These are phyloP conservation scores for Russula sp. DNA, from an alignment of 768 basidiomycete species.

Conservation along the genomic window DNA sequence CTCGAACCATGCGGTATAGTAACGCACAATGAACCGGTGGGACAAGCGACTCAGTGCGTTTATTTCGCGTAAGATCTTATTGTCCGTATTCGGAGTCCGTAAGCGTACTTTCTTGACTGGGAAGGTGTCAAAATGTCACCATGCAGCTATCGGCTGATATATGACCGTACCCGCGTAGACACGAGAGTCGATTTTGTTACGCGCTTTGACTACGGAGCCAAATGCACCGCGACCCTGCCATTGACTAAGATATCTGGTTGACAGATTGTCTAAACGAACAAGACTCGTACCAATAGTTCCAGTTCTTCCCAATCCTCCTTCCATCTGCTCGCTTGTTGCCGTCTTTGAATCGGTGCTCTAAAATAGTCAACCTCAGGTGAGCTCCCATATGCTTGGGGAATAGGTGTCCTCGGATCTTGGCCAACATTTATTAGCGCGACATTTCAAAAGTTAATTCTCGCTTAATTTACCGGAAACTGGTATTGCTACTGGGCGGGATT, in stretches of 20 bases:
- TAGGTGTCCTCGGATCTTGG: slow-evolving; percentile 49
- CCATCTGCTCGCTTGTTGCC: slow-evolving; percentile 72
- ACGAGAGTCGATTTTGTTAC: slow-evolving; percentile 80
- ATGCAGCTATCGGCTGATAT: slow-evolving; percentile 4
- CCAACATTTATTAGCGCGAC: background rate
- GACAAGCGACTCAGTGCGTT: slow-evolving; percentile 83
- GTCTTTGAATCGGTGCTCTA: slow-evolving; percentile 39
- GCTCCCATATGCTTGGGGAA: slow-evolving; percentile 43
- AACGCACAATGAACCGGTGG: slow-evolving; percentile 89
- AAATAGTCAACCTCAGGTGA: slow-evolving; percentile 73
- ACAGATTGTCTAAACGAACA: background rate
- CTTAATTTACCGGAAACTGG: slow-evolving; percentile 33
- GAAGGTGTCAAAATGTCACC: slow-evolving; percentile 3
- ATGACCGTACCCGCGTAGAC: slow-evolving; percentile 68
- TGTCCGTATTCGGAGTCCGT: slow-evolving; percentile 72
- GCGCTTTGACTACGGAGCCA: slow-evolving; percentile 92
- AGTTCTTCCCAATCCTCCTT: slow-evolving; percentile 94
- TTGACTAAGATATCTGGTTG: background rate
- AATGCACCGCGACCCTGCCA: slow-evolving; percentile 82
- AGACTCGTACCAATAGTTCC: slow-evolving; percentile 61
- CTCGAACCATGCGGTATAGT: slow-evolving; percentile 91
- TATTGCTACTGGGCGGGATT: slow-evolving; percentile 30
- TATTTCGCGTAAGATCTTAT: slow-evolving; percentile 88
- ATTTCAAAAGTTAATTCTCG: background rate
- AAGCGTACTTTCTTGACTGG: slow-evolving; percentile 88